Conservation (phyloP, 2,329 filamentous ascomycete genomes). For the Fusarium buxicola region DNA sequence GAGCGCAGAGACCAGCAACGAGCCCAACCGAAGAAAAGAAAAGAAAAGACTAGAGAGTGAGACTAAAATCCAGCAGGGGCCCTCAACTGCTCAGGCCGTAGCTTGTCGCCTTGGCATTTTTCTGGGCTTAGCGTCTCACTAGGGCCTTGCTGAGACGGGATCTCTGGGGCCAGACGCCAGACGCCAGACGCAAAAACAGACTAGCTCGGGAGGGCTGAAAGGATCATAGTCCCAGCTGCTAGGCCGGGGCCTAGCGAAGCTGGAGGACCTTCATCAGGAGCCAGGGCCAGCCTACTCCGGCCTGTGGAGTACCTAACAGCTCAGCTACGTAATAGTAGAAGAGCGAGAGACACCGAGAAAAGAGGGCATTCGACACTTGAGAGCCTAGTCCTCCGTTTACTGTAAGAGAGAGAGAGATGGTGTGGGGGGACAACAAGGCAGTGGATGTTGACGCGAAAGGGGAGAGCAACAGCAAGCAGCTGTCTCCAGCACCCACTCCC, state of each 20-base stretch:
- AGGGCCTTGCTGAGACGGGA: constrained; percentile 46
- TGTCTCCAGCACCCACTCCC: constrained; percentile 1
- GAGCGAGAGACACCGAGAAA: constrained; percentile 9
- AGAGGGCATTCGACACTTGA: background rate
- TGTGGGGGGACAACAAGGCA: background rate
- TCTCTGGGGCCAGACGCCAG: constrained; percentile 42
- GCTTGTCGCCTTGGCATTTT: constrained; percentile 34
- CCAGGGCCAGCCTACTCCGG: too few species aligned
- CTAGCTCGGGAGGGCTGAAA: constrained; percentile 56
- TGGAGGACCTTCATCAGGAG: constrained; percentile 3
- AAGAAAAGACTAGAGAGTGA: constrained; percentile 25
- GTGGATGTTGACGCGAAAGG: background rate
- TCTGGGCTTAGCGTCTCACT: constrained; percentile 25
- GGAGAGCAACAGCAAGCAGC: background rate
- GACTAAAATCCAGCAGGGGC: constrained; percentile 24
- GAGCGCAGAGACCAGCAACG: constrained; percentile 29
- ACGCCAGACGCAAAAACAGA: constrained; percentile 43
- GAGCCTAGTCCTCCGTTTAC: background rate
- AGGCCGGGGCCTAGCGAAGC: constrained; percentile 21
- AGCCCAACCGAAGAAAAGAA: constrained; percentile 8
- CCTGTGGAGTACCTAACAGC: background rate
- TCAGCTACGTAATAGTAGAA: constrained; percentile 15
- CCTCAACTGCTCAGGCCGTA: constrained; percentile 31
- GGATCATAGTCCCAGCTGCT: constrained; percentile 46
- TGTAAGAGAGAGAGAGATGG: constrained; percentile 1